Evolutionary conservation across 78 protist genomes (phyloP), one percentile per base, ranked within the genome.

Genomic region (Acrasis kona): DNA sequence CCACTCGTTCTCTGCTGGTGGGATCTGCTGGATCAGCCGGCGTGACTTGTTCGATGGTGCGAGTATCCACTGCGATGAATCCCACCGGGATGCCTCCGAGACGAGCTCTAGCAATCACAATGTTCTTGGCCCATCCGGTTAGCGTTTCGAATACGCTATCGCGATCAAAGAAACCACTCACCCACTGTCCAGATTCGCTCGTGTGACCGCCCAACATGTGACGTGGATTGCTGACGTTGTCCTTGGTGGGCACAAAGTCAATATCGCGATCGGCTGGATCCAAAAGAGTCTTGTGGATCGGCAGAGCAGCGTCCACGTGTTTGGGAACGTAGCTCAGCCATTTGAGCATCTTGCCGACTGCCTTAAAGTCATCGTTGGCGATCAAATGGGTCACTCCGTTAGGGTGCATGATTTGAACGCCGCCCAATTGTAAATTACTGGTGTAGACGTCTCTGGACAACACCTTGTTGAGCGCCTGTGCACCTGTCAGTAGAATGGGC

Each of bases 71-170:
- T 1, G 91, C 93, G 64, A 96, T 88, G 27, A 93, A 90, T 65
- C 98, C 99, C 27, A 91, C 32, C 12, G 99, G 98, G 29, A 92
- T 78, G 75, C 98, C 98, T 65, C 99, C 99, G 2, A 96, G 87
- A 10, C 92, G 42, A 3, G 97, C 97, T 64, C 98, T 94, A 67
- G 98, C 99, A 8, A 80, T 64, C 2, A 94, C 87, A 10, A 96
- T 98, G 5, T 96, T 91, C 77, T 89, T 81, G 36, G 97, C 99
- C 99, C 99, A 96, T 69, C 89, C 92, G 0, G 84, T 88, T 9
- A 89, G 41, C 12, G 87, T 81, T 77, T 96, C 99, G 32, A 80
- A 75, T 35, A 82, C 93, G 27, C 93, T 78, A 71, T 78, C 96
- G 34, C 41, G 9, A 76, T 96, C 99, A 73, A 94, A 96, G 83